Percentiles rank a stretch among this genome's conserved stretches.
These are phyloP conservation scores for Tephrocybe sp. DNA, from an alignment of 768 basidiomycete species.

Conservation along the genomic window DNA sequence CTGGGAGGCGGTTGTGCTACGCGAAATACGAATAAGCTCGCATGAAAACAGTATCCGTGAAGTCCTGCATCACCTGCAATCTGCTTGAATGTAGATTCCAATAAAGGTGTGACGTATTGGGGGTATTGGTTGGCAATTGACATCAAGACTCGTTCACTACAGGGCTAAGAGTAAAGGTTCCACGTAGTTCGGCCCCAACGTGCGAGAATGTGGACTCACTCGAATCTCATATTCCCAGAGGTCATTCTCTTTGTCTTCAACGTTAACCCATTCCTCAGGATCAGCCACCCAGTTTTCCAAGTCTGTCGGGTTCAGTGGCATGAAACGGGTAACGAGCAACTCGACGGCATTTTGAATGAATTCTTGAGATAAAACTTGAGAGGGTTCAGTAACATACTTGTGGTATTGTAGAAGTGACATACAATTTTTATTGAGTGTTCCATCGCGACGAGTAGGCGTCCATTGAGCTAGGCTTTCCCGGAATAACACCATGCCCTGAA, in stretches of 20 bases:
- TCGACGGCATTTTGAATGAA: conserved; percentile 76
- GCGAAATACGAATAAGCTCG: background rate
- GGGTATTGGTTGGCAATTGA: conserved; percentile 71
- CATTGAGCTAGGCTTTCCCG: conserved; percentile 81
- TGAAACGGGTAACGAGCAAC: conserved; percentile 79
- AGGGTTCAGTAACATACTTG: conserved; percentile 4
- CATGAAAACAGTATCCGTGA: background rate
- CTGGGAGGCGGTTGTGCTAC: conserved; percentile 39
- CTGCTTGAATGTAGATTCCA: conserved; percentile 58
- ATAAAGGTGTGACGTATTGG: conserved; percentile 65
- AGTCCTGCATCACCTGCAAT: conserved; percentile 49
- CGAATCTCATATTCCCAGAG: conserved; percentile 94
- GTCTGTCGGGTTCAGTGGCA: conserved; percentile 82
- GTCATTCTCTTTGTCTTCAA: conserved; percentile 87
- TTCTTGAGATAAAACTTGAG: conserved; percentile 58
- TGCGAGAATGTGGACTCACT: conserved; percentile 41
- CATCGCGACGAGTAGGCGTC: conserved; percentile 64
- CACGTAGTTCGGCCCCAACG: background rate
- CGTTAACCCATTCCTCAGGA: conserved; percentile 93
- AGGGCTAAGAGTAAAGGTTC: conserved; percentile 55
- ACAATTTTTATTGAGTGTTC: conserved; percentile 61
- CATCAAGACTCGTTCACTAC: conserved; percentile 90
- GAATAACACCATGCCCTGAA: conserved; percentile 85
- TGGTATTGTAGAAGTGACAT: conserved; percentile 16
- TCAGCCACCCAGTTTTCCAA: conserved; percentile 83